These are phyloP conservation scores for Leccinum longicurvipes DNA, from an alignment of 768 basidiomycete species.

Conservation along the genomic window DNA sequence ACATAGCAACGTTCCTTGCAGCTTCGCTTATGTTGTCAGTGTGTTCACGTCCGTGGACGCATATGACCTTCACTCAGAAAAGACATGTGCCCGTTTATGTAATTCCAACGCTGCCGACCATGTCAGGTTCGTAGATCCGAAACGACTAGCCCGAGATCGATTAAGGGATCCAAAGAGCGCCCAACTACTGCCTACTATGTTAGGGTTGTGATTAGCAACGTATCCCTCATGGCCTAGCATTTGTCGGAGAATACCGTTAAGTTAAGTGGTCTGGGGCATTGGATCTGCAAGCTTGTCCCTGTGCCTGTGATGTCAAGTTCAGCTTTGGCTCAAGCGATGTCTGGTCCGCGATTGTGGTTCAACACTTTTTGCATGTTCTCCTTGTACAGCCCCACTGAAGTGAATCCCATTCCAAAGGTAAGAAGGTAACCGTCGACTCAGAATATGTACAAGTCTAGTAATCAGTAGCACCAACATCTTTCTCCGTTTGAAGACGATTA, in stretches of 20 bases:
- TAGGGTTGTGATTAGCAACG: not conserved
- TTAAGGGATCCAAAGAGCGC: not conserved
- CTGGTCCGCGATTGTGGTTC: not conserved
- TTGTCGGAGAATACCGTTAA: not conserved
- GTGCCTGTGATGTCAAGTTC: constrained; percentile 8
- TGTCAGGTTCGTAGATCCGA: not conserved
- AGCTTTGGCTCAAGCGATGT: constrained; percentile 1
- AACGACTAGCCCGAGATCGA: not conserved
- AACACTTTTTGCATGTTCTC: not conserved
- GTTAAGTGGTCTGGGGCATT: not conserved
- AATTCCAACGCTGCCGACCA: not conserved
- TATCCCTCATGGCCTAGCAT: not conserved
- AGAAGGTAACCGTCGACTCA: not conserved
- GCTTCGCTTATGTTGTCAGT: not conserved
- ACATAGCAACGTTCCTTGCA: not conserved
- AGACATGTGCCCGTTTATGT: not conserved
- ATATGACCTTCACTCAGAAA: not conserved
- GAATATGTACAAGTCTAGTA: not conserved
- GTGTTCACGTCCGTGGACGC: no score
- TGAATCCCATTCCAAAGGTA: not conserved
- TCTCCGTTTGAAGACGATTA: not conserved
- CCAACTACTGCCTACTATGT: not conserved
- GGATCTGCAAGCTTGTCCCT: not conserved
- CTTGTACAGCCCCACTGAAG: not conserved
- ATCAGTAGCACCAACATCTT: not conserved